Base-by-base conservation (phyloP, 495 filamentous ascomycete species). In the Podospora anserina region DNA sequence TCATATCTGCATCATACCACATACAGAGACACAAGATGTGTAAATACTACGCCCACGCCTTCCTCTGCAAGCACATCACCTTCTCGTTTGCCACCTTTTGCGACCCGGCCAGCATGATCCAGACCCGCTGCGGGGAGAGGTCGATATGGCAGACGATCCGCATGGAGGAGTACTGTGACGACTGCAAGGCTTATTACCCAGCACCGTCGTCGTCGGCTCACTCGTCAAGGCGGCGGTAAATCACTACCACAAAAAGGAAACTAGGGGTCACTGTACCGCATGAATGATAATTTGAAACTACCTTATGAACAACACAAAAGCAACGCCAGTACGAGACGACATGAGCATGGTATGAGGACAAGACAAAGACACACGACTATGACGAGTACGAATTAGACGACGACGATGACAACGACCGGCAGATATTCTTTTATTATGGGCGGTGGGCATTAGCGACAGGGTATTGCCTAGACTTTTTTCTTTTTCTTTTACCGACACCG, bases 31-130 rank as follows among this genome's bases (percentile, higher is more conserved):
- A n/a, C 68, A 71, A 55, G 5, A 78, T 78, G 77, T 78, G 77
- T 58, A 66, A 71, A 19, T 78, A 78, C 68, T 77, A 78, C 71
- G 75, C 75, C 67, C 74, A 77, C 66, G 58, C 61, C 20, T 74
- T 72, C 66, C 53, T 67, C 55, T 78, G 75, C 71, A 72, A 70
- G 55, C 74, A 78, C 74, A 63, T 66, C 19, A 62, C 56, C 9
- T 69, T 71, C 68, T 70, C 68, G 63, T 76, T 78, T 56, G 75
- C 72, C 58, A 30, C 64, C 66, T 74, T 74, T 66, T 78, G 77
- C 71, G 66, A 57, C 5, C 69, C 70, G 0, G 75, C 75, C 54
- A 60, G 59, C 39, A 67, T 76, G 49, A 74, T 77, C 66, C 76
- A 78, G 61, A 77, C 74, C 18, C 70, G 70, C 0, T 78, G 76